Evolutionary conservation across 2,329 filamentous ascomycete genomes (phyloP).

Genomic region (Hortaea werneckii): DNA sequence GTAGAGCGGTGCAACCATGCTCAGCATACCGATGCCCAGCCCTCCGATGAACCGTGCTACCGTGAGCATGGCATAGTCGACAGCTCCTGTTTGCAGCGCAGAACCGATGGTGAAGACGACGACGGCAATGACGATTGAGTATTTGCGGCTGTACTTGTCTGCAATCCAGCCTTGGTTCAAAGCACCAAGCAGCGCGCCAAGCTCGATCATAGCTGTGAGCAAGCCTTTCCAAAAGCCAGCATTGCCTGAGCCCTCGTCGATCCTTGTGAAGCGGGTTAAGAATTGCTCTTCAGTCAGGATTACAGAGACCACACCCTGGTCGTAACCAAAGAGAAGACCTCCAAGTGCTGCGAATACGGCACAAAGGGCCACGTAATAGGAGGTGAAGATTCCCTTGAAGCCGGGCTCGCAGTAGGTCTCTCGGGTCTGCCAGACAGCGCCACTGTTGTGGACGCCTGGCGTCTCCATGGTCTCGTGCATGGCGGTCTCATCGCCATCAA

Average conservation of each 20-base stretch:
- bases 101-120: slow-evolving; percentile 37
- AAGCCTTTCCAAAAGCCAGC: slow-evolving; percentile 29
- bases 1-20: slow-evolving; percentile 32
- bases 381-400: slow-evolving; percentile 38
- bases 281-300: slow-evolving; percentile 40
- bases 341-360: slow-evolving; percentile 38
- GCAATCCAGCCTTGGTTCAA: slow-evolving; percentile 26
- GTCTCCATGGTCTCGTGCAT: neutral
- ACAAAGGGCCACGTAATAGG: slow-evolving; percentile 41
- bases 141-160: slow-evolving; percentile 36
- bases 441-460: neutral
- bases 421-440: slow-evolving; percentile 9
- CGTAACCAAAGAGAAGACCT: slow-evolving; percentile 31
- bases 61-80: slow-evolving; percentile 22
- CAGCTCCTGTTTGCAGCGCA: slow-evolving; percentile 27
- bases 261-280: slow-evolving; percentile 27
- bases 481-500: neutral
- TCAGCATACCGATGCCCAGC: slow-evolving; percentile 24
- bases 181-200: slow-evolving; percentile 30
- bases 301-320: slow-evolving; percentile 30
- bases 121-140: slow-evolving; percentile 30
- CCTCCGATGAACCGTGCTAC: slow-evolving; percentile 24
- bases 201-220: slow-evolving; percentile 35
- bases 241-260: slow-evolving; percentile 16
- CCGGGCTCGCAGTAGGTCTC: slow-evolving; percentile 21